Base-by-base conservation (phyloP, 2,329 filamentous ascomycete species). In the Scedosporium boydii region DNA sequence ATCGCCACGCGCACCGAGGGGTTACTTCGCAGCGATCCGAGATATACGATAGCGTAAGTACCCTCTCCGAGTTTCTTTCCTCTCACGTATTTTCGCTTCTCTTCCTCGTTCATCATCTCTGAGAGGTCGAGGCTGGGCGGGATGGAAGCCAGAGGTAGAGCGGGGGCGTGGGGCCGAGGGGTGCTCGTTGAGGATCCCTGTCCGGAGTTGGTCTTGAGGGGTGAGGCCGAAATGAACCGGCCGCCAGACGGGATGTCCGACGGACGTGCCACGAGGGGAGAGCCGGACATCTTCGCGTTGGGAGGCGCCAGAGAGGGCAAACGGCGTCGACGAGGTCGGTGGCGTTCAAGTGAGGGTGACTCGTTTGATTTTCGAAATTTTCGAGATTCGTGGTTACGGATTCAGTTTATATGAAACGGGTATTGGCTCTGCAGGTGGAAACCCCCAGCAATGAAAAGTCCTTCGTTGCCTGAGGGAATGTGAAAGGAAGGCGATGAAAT, bases 41-140 rank as follows among this genome's bases (percentile, higher is more conserved):
- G 86, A 79, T 92, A 97, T 70, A 99, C 95, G 70, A 96, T 88
- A 72, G 95, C 95, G 74, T 99, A 99, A 66, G 95, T 98, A 78
- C 95, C 95, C 76, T 96, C 91, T 74, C 95, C 95, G 64, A 99
- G 85, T 72, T 95, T 95, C 73, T 90, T 92, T 70, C 91, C 90
- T 79, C 96, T 96, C 67, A 95, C 84, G 74, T 96, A 99, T 80
- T 95, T 96, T 67, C 84, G 83, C 74, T 92, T 91, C 70, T 91
- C 89, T 59, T 89, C 85, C 63, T 90, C 87, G 71, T 93, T 93
- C 73, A 93, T 82, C 72, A 91, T 87, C 75, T 93, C 90, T n/a
- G 89, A 82, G n/a, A 87, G 73, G 69, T 88, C 85, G 63, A 85
- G 76, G 16, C 75, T 77, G 12, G 76, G 68, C 7, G 75, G 73